These are phyloP conservation scores for Sporisorium reilianum DNA, from an alignment of 1,284 basidiomycete genomes.

Conservation along the genomic window DNA sequence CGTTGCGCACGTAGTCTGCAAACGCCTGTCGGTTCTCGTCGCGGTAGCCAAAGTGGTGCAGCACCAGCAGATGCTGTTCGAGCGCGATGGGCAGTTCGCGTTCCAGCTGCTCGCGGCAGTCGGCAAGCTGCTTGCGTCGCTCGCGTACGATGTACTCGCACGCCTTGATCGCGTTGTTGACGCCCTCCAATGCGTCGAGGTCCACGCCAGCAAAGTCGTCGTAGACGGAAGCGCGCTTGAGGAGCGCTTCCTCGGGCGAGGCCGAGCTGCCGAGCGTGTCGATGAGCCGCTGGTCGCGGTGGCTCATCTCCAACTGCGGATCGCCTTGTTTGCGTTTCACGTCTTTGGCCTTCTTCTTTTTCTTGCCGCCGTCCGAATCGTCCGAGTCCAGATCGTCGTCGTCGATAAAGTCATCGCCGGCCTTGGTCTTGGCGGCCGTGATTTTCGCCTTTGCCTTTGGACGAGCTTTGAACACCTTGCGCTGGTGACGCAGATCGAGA, in stretches of 20 bases:
- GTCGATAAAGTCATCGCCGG: slow-evolving; percentile 20
- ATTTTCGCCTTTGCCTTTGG: slow-evolving; percentile 30
- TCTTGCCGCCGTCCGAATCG: slow-evolving; percentile 26
- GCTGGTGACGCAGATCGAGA: slow-evolving; percentile 78
- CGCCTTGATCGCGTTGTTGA: slow-evolving; percentile 79
- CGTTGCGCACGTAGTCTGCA: slow-evolving; percentile 79
- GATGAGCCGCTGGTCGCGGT: slow-evolving; percentile 87
- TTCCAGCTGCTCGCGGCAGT: slow-evolving; percentile 81
- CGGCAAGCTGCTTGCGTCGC: slow-evolving; percentile 81
- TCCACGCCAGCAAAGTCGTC: slow-evolving; percentile 53
- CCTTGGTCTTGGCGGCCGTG: slow-evolving; percentile 8
- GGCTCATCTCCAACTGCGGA: slow-evolving; percentile 68
- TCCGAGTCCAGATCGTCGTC: slow-evolving; percentile 23
- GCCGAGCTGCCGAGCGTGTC: slow-evolving; percentile 89
- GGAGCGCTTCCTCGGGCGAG: slow-evolving; percentile 71
- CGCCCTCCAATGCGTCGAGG: slow-evolving; percentile 42
- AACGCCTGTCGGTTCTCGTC: slow-evolving; percentile 80
- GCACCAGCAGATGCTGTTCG: slow-evolving; percentile 71
- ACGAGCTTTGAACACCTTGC: slow-evolving; percentile 46
- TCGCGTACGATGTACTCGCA: slow-evolving; percentile 90
- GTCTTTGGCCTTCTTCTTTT: slow-evolving; percentile 39
- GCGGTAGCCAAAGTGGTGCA: slow-evolving; percentile 77
- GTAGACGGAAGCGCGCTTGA: slow-evolving; percentile 51
- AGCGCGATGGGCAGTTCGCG: slow-evolving; percentile 76
- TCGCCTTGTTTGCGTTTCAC: slow-evolving; percentile 43